Conservation (phyloP, 768 basidiomycete genomes). For the Epithele typhae region DNA sequence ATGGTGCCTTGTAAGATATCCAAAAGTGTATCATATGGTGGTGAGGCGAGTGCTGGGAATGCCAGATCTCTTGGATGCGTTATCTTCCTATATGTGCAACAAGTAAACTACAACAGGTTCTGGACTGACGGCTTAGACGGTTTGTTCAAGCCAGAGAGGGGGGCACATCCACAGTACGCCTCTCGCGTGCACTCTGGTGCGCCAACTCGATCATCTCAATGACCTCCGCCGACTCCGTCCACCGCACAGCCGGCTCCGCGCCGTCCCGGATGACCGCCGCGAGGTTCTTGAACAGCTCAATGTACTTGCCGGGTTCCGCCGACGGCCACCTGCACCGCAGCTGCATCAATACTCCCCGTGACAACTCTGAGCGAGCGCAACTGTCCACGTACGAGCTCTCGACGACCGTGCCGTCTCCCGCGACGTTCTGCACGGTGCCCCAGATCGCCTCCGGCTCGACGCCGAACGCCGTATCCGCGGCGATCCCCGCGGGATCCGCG, state of each 20-base stretch:
- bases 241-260: slow-evolving; percentile 57
- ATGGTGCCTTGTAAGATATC: slow-evolving; percentile 39
- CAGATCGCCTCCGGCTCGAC: slow-evolving; percentile 59
- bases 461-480: slow-evolving; percentile 47
- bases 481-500: slow-evolving; percentile 37
- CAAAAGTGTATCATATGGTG: too few relatives aligned
- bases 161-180: slow-evolving; percentile 38
- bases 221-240: slow-evolving; percentile 66
- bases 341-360: neutral
- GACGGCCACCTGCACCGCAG: slow-evolving; percentile 54
- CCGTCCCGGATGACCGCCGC: slow-evolving; percentile 56
- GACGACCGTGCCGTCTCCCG: slow-evolving; percentile 37
- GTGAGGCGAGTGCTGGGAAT: too few relatives aligned
- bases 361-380: slow-evolving; percentile 18
- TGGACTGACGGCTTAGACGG: too few relatives aligned
- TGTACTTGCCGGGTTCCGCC: slow-evolving; percentile 51
- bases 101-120: too few relatives aligned
- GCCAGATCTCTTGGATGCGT: too few relatives aligned
- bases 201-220: slow-evolving; percentile 79
- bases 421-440: slow-evolving; percentile 57
- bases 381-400: slow-evolving; percentile 28
- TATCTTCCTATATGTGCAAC: too few relatives aligned
- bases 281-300: slow-evolving; percentile 60
- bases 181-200: slow-evolving; percentile 59
- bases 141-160: too few relatives aligned